Base-by-base conservation (phyloP, 495 filamentous ascomycete species). In the Thermothielavioides terrestris region DNA sequence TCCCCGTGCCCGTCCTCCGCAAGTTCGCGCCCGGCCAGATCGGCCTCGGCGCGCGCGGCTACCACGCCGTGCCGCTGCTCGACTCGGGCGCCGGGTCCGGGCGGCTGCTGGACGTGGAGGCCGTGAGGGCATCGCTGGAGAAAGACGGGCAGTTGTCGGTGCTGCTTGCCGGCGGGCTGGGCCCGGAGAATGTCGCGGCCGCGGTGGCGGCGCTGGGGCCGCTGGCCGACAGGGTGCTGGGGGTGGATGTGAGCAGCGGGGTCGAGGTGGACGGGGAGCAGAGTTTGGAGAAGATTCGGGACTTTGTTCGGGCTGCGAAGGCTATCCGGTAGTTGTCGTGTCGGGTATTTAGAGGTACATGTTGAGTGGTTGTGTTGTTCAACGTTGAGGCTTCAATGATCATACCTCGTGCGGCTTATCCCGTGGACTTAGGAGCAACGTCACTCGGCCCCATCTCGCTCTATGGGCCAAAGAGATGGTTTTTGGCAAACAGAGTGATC, bases 181-280 rank as follows among this genome's bases (percentile, higher is more conserved):
- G 78, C 36, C 76, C 86, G 3, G 75, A 78, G 2, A 97, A 95
- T 66, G 84, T 97, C 6, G 67, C 65, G 2, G 72, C 78, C 12
- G 71, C 77, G 4, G 67, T 98, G 1, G 59, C 68, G 6, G 72
- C 73, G 22, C 64, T 86, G 27, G 82, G 80, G 4, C 58, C 72
- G 14, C 65, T 74, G 6, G 73, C 69, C 22, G 66, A 69, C 4
- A 75, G 81, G 58, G 79, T 97, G 3, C 69, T 87, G 31, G 90
- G 82, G 2, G 83, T 99, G 31, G 92, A 99, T 72, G 86, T 95
- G 4, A 94, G 89, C 61, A 94, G 86, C 58, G 92, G 92, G 0
- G 88, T 99, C 11, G 92, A 98, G 71, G 79, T 78, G 21, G 77
- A 85, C 55, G 92, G 91, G 8, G 65, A 72, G 59, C 94, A 99